These are phyloP conservation scores for Sporothrix schenckii DNA, from an alignment of 2,329 filamentous ascomycete genomes.

Conservation along the genomic window DNA sequence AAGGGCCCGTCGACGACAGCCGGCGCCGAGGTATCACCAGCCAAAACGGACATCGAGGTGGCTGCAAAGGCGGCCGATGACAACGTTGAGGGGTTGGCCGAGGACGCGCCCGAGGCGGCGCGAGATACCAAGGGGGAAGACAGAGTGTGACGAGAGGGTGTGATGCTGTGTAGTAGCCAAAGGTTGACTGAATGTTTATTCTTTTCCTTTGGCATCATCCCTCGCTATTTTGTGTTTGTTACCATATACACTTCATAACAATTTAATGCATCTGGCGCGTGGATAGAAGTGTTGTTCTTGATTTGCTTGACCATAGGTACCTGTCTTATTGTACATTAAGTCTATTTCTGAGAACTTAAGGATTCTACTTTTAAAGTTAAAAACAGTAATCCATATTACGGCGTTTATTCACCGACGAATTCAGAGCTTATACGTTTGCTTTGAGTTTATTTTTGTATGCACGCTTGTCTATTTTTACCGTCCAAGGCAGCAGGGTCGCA, in stretches of 20 bases:
- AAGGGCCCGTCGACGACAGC: neutral
- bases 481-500: slow-evolving; percentile 3
- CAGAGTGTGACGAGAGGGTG: neutral
- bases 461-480: neutral
- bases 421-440: neutral
- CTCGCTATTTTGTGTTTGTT: neutral
- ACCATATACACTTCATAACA: no score
- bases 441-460: neutral
- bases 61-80: neutral
- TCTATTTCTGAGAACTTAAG: no score
- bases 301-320: no score
- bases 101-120: neutral
- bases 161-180: neutral
- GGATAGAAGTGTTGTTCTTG: no score
- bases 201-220: neutral
- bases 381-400: no score
- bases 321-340: no score
- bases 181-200: neutral
- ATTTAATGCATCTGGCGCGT: no score
- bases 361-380: no score
- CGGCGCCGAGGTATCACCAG: neutral
- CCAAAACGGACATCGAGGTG: neutral
- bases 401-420: no score
- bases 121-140: neutral
- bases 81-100: neutral